Evolutionary conservation across 192 early-diverging fungal species (phyloP).

Genomic region (Gonapodya prolifera): DNA sequence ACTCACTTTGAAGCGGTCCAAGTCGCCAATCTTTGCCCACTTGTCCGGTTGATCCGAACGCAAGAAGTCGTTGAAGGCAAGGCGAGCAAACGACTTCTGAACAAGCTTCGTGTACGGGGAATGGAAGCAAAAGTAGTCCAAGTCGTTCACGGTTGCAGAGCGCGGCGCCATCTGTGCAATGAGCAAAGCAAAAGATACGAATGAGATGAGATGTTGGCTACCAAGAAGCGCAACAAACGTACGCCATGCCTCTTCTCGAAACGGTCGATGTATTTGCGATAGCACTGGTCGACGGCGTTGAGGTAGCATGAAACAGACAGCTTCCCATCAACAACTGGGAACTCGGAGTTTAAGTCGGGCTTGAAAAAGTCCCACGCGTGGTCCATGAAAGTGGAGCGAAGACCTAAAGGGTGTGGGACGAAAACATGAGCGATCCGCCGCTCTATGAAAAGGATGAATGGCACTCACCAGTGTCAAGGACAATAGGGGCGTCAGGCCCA

Average conservation of each 20-base stretch:
- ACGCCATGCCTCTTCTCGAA: slow-evolving; percentile 15
- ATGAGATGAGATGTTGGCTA: no score
- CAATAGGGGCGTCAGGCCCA: slow-evolving; percentile 85
- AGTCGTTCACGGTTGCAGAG: slow-evolving; percentile 34
- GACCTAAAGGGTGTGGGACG: slow-evolving; percentile 25
- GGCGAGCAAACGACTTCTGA: slow-evolving; percentile 82
- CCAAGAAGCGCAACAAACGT: no score
- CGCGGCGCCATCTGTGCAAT: slow-evolving; percentile 16
- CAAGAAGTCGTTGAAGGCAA: slow-evolving; percentile 85
- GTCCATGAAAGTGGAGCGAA: slow-evolving; percentile 88
- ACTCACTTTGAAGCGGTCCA: no score
- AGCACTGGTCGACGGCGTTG: slow-evolving; percentile 79
- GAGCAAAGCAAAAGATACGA: slow-evolving; percentile 12
- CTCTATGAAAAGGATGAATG: not conserved
- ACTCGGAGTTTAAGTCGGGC: slow-evolving; percentile 93
- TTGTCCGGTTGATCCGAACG: no score
- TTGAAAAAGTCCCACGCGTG: slow-evolving; percentile 99
- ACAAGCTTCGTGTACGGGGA: slow-evolving; percentile 97
- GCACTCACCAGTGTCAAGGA: slow-evolving; percentile 60
- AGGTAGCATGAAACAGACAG: slow-evolving; percentile 87
- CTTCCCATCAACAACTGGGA: slow-evolving; percentile 93
- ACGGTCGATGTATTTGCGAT: slow-evolving; percentile 69
- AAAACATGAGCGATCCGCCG: not conserved
- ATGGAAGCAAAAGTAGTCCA: slow-evolving; percentile 88
- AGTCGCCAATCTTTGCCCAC: no score